phyloP scores from a whole-genome alignment of 2,329 filamentous ascomycete genomes.

The Venturia nashicola region DNA sequence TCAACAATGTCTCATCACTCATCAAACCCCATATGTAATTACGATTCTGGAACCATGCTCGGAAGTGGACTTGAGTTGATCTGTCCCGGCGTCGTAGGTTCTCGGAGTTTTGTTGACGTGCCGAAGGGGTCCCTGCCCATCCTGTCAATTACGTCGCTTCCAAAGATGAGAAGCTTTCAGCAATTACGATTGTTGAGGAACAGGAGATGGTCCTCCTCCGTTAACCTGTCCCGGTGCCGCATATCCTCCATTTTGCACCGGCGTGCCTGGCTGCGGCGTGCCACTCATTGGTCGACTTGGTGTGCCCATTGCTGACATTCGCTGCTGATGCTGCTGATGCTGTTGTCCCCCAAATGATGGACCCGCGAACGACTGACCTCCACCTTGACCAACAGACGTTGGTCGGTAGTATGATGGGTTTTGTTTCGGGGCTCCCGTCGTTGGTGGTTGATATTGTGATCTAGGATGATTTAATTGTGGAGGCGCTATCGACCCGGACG shows the following conservation, averaged over 20 bases:
- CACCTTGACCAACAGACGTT: background rate
- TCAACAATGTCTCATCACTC: background rate
- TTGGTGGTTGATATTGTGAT: background rate
- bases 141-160: no score
- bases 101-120: no score
- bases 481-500: background rate
- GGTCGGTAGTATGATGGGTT: constrained; percentile 4
- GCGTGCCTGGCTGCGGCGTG: background rate
- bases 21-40: background rate
- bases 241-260: background rate
- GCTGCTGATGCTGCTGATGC: background rate
- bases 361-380: background rate
- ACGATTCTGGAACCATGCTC: background rate
- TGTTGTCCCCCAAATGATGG: background rate
- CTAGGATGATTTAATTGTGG: background rate
- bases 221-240: background rate
- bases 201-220: background rate
- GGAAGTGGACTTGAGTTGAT: no score
- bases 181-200: background rate
- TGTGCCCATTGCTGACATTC: background rate
- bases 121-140: no score
- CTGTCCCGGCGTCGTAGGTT: no score
- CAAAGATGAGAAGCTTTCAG: background rate
- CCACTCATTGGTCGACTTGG: background rate
- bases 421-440: background rate